Base-by-base conservation (phyloP, 2,329 filamentous ascomycete genomes). In the Aspergillus hiratsukae region DNA sequence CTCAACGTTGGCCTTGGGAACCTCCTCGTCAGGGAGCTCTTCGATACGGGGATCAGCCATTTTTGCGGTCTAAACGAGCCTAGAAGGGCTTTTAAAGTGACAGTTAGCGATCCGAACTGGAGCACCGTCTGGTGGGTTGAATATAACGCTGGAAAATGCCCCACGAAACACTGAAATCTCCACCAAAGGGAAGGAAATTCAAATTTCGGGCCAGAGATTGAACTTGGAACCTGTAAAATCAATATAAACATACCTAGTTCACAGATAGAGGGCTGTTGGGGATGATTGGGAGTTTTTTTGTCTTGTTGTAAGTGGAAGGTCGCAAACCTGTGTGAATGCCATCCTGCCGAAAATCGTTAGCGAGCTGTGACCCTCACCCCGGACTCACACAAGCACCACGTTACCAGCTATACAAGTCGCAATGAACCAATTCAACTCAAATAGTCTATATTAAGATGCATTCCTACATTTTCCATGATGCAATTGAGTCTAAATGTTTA, bases 11-110 rank as follows among this genome's bases (percentile, higher is more conserved):
- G 88, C 86, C 85, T 94, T 92, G 82, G 90, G 87, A 74, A 87
- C 84, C 81, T 90, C 88, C 72, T 92, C 76, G 58, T 97, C 94
- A 70, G 90, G 88, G 72, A 99, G 86, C 82, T 99, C 94, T 84
- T 99, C 93, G 80, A 97, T 88, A 80, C 93, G 89, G 78, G 93
- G 90, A 84, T 97, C 95, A 77, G 94, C 89, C 94, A 99, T 99
- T 78, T 79, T 90, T 71, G 64, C 64, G 60, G 57, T 57, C 59
- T 52, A 56, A 55, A 49, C 46, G 56, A 62, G 61, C 65, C 66
- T 72, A 63, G 28, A 61, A 45, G 48, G 55, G 57, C 48, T 48
- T 51, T 19, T 45, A 19, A 54, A 43, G 43, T 31, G 53, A 61
- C 46, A 45, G 60, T 67, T 57, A 67, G 64, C 58, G 57, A 63